A percentile compares a stretch with the other conserved stretches of the same genome.
Evolutionary conservation across 2,329 filamentous ascomycete species (phyloP).

Genomic region (Aspergillus ochraceus): DNA sequence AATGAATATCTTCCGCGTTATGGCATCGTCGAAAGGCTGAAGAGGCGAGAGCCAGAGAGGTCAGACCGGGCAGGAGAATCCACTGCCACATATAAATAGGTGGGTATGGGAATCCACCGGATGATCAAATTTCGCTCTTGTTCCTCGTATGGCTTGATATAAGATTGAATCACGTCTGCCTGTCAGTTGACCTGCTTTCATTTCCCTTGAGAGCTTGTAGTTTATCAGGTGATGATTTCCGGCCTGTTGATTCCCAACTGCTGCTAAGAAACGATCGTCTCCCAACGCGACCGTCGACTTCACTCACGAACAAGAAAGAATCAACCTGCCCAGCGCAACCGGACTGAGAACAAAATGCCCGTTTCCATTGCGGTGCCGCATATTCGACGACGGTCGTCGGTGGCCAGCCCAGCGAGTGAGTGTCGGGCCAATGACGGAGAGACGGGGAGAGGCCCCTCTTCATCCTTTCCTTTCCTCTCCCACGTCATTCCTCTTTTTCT

Average conservation of each 20-base stretch:
- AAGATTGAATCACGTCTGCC: background rate
- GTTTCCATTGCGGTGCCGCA: slow-evolving; percentile 27
- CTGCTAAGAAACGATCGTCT: too few species aligned
- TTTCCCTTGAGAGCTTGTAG: too few species aligned
- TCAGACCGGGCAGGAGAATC: background rate
- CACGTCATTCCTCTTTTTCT: slow-evolving; percentile 20
- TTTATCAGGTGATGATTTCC: too few species aligned
- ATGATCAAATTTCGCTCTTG: background rate
- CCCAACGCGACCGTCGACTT: background rate
- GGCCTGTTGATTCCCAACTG: too few species aligned
- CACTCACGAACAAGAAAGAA: background rate
- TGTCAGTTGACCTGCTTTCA: too few species aligned
- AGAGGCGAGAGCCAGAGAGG: background rate
- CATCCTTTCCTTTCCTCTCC: slow-evolving; percentile 1
- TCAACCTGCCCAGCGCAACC: too few species aligned
- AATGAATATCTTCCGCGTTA: background rate
- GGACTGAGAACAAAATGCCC: slow-evolving; percentile 9
- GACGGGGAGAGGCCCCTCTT: background rate
- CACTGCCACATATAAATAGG: background rate
- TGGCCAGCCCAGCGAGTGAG: slow-evolving; percentile 34
- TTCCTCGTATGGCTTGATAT: background rate
- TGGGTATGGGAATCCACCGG: background rate
- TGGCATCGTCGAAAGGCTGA: background rate
- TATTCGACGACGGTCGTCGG: slow-evolving; percentile 39
- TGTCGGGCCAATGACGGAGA: slow-evolving; percentile 34